These are phyloP conservation scores for Jimgerdemannia lactiflua DNA, from an alignment of 192 early-diverging fungal species.

Conservation along the genomic window DNA sequence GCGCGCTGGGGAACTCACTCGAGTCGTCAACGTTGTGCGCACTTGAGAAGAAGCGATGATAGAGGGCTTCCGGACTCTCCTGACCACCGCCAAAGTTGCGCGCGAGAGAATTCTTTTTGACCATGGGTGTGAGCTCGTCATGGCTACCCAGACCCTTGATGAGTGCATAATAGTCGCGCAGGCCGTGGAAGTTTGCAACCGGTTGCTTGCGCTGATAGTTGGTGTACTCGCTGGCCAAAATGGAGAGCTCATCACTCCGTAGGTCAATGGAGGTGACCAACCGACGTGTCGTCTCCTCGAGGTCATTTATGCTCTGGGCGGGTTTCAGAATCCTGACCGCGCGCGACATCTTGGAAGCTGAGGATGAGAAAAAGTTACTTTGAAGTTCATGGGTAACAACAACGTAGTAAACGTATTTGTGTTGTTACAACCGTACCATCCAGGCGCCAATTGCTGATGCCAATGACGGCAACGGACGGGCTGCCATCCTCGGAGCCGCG, in stretches of 20 bases:
- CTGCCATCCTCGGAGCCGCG: slow-evolving; percentile 1
- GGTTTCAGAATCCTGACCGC: neutral
- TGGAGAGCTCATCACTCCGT: neutral
- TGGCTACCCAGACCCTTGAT: neutral
- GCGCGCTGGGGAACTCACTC: slow-evolving; percentile 6
- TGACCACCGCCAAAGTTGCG: slow-evolving; percentile 19
- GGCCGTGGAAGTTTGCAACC: slow-evolving; percentile 15
- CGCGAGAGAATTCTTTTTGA: neutral
- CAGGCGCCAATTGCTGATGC: slow-evolving; percentile 19
- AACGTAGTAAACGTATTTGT: neutral
- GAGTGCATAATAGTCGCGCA: neutral
- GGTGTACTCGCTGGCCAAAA: slow-evolving; percentile 6
- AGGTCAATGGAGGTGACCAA: neutral
- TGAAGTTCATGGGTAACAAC: neutral
- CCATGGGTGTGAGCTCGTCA: neutral
- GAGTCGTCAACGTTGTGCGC: neutral
- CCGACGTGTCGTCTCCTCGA: slow-evolving; percentile 3
- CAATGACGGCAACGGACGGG: slow-evolving; percentile 10
- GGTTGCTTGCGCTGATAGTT: slow-evolving; percentile 7
- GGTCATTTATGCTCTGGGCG: neutral
- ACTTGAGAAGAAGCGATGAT: slow-evolving; percentile 4
- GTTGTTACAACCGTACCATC: slow-evolving; percentile 1
- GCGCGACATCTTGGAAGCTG: slow-evolving; percentile 6
- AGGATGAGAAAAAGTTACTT: slow-evolving; percentile 16
- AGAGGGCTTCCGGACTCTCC: neutral